Base-by-base conservation (phyloP, 805 yeast species). In the Yarrowia deformans region DNA sequence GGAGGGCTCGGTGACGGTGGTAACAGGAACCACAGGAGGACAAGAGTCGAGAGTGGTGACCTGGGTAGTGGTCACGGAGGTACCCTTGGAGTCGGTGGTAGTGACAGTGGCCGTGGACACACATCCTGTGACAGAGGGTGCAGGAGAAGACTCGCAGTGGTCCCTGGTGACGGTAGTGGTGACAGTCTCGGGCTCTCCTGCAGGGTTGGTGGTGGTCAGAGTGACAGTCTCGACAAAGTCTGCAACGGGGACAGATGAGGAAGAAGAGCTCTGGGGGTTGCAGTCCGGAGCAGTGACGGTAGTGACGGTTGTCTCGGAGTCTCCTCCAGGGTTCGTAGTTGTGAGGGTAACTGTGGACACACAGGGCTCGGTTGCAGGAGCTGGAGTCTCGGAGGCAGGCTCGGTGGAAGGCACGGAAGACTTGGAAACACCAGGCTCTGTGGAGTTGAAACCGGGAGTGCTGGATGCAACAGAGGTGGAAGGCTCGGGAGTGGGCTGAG, bases 281-380 rank as follows among this genome's bases (percentile, higher is more conserved):
- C 58, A 54, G n/a, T 19, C 10, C 34, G 18, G 14, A 16, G 12
- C 18, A 13, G 58, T 54, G 10, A 52, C 42, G 1, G 40, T 35
- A 12, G 42, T 18, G 32, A 19, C 19, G 7, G 58, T 54, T n/a
- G 60, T 54, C 43, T 39, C 34, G 10, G 60, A 19, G 45, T 54
- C 60, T 19, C 45, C 60, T 13, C 18, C 45, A 8, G 60, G 60
- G 60, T 54, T 54, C 35, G 60, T 54, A 14, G 45, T 54, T 12
- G 45, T 54, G 8, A 54, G 35, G 9, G 60, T 54, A 45, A 23
- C 19, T 14, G 45, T 54, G 8, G 60, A 54, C 18, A 37, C 58
- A 8, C 58, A 52, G 7, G 42, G 58, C 9, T 12, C 12, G 32
- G 58, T 10, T 16, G 56, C 10, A 18, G 56, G 19, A 18, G 43